phyloP scores from a whole-genome alignment of 805 yeast genomes.

The Starmerella floricola region DNA sequence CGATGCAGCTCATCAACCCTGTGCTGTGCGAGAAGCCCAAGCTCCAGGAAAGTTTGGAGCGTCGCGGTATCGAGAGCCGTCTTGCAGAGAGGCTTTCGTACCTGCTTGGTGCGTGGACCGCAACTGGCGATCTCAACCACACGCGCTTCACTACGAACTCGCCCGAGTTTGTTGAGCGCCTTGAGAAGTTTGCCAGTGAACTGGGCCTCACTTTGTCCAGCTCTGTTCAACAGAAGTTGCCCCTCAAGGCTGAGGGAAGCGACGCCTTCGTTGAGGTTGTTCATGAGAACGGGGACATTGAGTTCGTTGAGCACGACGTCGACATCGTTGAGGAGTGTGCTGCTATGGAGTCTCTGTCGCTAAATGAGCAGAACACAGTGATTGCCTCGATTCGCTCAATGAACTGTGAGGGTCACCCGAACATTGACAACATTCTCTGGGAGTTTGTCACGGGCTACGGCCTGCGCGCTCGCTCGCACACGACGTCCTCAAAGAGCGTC shows the following conservation, averaged over 20 bases:
- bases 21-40: slow-evolving; percentile 29
- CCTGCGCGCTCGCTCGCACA: slow-evolving; percentile 18
- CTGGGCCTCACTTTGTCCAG: background rate
- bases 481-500: slow-evolving; percentile 26
- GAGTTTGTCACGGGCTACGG: slow-evolving; percentile 1
- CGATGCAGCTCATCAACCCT: slow-evolving; percentile 32
- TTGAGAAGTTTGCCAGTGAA: background rate
- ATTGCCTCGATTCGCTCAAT: background rate
- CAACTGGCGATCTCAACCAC: background rate
- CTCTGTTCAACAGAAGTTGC: background rate
- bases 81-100: slow-evolving; percentile 30
- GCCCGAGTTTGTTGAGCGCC: background rate
- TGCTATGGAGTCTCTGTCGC: background rate
- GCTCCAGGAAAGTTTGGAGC: slow-evolving; percentile 26
- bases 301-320: slow-evolving; percentile 2
- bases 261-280: background rate
- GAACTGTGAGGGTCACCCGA: background rate
- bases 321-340: background rate
- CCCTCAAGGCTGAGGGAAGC: background rate
- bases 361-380: background rate
- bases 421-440: slow-evolving; percentile 4
- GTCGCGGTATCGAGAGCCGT: slow-evolving; percentile 15
- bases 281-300: slow-evolving; percentile 2
- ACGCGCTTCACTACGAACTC: background rate
- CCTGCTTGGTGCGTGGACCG: slow-evolving; percentile 35